phyloP scores from a whole-genome alignment of 1,139 yeast genomes.

The Candida buenavistaensis region DNA sequence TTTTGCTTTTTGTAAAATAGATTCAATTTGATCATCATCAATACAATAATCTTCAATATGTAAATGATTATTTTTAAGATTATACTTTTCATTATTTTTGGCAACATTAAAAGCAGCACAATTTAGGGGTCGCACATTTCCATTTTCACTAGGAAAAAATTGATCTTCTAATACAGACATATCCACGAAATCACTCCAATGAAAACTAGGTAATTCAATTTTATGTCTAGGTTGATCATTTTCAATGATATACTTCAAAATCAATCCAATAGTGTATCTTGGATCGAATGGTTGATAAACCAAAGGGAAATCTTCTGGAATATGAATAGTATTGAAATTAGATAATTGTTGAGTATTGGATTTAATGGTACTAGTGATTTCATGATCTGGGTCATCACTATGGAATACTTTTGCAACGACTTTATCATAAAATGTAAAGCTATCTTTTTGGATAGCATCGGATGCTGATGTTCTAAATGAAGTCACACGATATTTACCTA shows the following conservation, averaged over 20 bases:
- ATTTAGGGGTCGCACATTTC: not conserved
- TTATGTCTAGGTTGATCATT: constrained; percentile 17
- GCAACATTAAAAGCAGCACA: constrained; percentile 27
- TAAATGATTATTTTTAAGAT: constrained; percentile 19
- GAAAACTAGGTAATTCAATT: constrained; percentile 34
- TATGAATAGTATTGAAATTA: no score
- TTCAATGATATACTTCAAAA: constrained; percentile 19
- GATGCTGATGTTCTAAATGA: no score
- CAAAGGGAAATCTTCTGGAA: no score
- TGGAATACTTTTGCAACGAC: no score
- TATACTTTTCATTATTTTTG: constrained; percentile 15
- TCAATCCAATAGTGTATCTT: constrained; percentile 23
- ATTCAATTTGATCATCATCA: constrained; percentile 24
- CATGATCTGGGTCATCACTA: no score
- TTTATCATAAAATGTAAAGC: no score
- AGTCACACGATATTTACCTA: constrained; percentile 15
- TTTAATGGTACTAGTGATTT: constrained; percentile 18
- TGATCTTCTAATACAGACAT: constrained; percentile 36
- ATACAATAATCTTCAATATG: constrained; percentile 26
- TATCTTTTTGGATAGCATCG: no score
- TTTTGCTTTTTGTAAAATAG: constrained; percentile 11
- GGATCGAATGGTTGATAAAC: constrained; percentile 27
- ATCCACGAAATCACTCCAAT: constrained; percentile 31
- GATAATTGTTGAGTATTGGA: constrained; percentile 24
- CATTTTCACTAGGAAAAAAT: no score